Evolutionary conservation across 768 basidiomycete genomes (phyloP), one percentile per base, ranked within the genome.

Genomic region (Cyclocybe cylindracea): DNA sequence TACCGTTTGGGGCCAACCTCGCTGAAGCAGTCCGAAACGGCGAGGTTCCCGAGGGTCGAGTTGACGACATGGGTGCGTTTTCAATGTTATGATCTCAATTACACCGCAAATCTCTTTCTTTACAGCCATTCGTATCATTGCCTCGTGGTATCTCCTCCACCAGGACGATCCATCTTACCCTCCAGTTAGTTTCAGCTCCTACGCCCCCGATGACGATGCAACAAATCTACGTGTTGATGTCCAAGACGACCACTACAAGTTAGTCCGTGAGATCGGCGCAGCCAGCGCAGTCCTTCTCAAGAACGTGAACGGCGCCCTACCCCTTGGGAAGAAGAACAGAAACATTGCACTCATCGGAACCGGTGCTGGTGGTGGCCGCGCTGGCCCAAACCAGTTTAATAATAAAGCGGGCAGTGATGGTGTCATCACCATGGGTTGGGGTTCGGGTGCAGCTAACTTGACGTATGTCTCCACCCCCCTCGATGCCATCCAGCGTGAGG

Each of bases 401-500:
- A 87, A 91, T 56, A 80, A 78, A 60, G 74, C 71, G 39, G 84
- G 85, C 19, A 69, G 73, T 31, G 80, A 78, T 44, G 92, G 92
- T 8, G 77, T 88, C 13, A 76, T 97, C 18, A 91, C 91, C 7
- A 87, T 94, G 86, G 93, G 93, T 10, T 97, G 94, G 94, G 94
- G 92, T 35, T 89, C 86, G 44, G 92, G 91, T 5, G 91, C 93
- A 0, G 77, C 82, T 10, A 81, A 84, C 58, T 86, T 90, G 72
- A 83, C 86, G 5, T 94, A 93, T 67, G 79, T 94, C 10, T 69
- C 94, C 53, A 84, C 87, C 84, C 92, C 94, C 1, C 75, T 89
- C 42, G 85, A 91, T 64, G 92, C 91, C 3, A 86, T 97, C 57
- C 88, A 94, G 63, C 63, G 67, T 5, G 82, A 86, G 39, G 89